Evolutionary conservation across 2,329 filamentous ascomycete species (phyloP), one percentile per base, ranked within the genome.

Genomic region (Ascochyta koolunga): DNA sequence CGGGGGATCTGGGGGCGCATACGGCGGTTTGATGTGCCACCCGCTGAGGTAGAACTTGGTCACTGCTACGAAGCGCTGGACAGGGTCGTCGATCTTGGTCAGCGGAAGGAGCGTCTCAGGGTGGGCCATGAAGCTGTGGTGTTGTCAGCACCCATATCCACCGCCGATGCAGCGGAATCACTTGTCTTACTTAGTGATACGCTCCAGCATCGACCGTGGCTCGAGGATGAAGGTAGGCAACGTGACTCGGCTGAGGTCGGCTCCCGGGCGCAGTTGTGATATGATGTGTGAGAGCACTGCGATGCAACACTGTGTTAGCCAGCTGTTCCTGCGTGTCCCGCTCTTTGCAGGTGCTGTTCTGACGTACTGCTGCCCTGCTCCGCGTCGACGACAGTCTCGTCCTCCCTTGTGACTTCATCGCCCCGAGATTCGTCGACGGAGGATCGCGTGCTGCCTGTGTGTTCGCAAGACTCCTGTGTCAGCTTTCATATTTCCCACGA

Each of bases 11-110:
- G 41, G 36, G 25, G 6, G 44, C 58, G 82, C 90, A 71, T 84
- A 96, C 91, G 92, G 90, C 70, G 95, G 95, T 77, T 93, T 95
- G 73, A 99, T 97, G 76, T 99, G 95, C 95, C 95, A 99, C 68
- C 95, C 95, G 76, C 92, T 96, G 38, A 99, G 82, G 76, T 99
- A 99, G 76, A 99, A 99, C 77, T 96, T 97, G 72, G 97, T 91
- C 43, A 99, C 95, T 13, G 92, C 90, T 25, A 98, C 87, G 71
- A 99, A 99, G 73, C 95, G 86, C 69, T 93, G 82, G 51, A 91
- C 80, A 1, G 95, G 93, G 70, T 99, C 93, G 45, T 98, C 90
- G 65, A 97, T 90, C 40, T 86, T 80, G 38, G 93, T 85, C 76
- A 98, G 95, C 29, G 89, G 88, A 4, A 99, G 86, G 27, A 99